Base-by-base conservation (phyloP, 805 yeast genomes). In the Wickerhamia fluorescens region DNA sequence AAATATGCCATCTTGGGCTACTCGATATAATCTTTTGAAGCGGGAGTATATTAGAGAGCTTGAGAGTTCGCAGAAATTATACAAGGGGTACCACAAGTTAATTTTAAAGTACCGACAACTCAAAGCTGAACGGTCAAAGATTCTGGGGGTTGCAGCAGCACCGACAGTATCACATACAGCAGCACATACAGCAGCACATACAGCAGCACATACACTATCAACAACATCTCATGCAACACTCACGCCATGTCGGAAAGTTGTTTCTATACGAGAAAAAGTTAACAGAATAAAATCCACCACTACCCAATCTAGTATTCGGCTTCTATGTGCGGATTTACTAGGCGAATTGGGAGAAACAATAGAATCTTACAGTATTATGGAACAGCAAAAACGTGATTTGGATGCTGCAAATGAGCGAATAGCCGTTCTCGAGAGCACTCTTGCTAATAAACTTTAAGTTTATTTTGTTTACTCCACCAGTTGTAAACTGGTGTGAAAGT, bases 31-130 rank as follows among this genome's bases (percentile, higher is more conserved):
- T 3, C 29, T 41, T 15, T 36, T 61, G 23, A 42, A 44, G 31
- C 27, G 39, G 11, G 55, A 52, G 19, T 56, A 51, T 31, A 33
- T 57, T 4, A 40, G 40, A 3, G 65, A 61, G 31, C 36, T 57
- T 16, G 39, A 37, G 15, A 48, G 41, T 14, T 45, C 50, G 12
- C 51, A 49, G 33, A 31, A 31, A 4, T 47, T 60, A 27, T 56
- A 55, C 33, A 41, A 53, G 25, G 51, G 54, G 7, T 61, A 59
- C 36, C 40, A 51, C 20, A 44, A 42, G 33, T 37, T 60, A 11
- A 46, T 51, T 16, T 29, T 45, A 20, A 55, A 56, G 32, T 57
- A 58, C 31, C 37, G 49, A 10, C 36, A 37, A 11, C 35, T 53
- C 13, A 27, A 19, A 27, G 5, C 27, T n/a, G n/a, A n/a, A n/a